Evolutionary conservation across 225 moss, liverwort and hornwort genomes (phyloP), one percentile per base, ranked within the genome.

Genomic region (Polytrichum commune): DNA sequence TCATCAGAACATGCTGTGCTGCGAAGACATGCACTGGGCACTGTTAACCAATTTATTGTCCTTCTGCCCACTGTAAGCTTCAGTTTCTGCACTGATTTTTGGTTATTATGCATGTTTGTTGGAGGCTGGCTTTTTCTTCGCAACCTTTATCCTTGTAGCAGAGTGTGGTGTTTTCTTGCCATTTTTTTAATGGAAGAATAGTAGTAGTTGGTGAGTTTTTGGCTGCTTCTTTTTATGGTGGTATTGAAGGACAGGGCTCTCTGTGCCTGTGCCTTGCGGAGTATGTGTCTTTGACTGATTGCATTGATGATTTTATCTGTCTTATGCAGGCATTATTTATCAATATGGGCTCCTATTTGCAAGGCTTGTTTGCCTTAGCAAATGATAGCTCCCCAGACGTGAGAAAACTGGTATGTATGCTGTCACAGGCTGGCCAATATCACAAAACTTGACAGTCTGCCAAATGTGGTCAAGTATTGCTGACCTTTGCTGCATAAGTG

Each of bases 31-130:
- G 78, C 93, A 38, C 75, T 93, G 74, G 89, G 89, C 60, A 83
- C 90, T 27, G 80, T 91, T 55, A 90, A 90, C 71, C 93, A 91
- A 73, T 93, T 93, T 58, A 93, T 93, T 74, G 93, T 90, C 55
- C 81, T 90, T 26, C 68, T 93, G 69, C 93, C 93, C 69, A 80
- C 89, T 75, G 93, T 93, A 85, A 84, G 93, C 72, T 46, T 46
- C 46, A 46, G 46, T 46, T 46, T 46, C 46, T 16, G 13, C 46
- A 46, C 13, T 16, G 46, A 13, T 16, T 46, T 46, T 46, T 46
- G 46, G 13, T 46, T 46, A 46, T 46, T 4, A 13, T 46, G 13
- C 16, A 46, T 46, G 13, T 0, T 13, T 46, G 13, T 46, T 0
- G 13, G 46, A 46, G 16, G 16, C 38, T 38, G 38, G 9, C 38